A percentile compares a stretch with the other conserved stretches of the same genome.
Conservation (phyloP, 306 rosid genomes). For the Trichosanthes cucumerina region DNA sequence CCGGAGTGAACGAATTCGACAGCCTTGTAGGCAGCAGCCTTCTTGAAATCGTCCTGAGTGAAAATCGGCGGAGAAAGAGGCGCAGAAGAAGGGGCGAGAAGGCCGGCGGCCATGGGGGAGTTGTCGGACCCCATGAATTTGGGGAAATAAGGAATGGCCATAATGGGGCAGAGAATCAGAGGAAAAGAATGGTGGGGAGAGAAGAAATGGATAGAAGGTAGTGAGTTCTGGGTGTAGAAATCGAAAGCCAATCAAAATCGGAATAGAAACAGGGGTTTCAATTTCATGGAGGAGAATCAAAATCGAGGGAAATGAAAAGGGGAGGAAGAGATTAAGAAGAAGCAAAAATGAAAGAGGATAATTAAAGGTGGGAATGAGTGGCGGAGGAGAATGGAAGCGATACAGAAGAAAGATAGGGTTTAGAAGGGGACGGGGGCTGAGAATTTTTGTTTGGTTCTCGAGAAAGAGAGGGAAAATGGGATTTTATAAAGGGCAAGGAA, state of each 20-base stretch:
- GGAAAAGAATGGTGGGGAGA: neutral
- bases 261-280: neutral
- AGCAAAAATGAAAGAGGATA: neutral
- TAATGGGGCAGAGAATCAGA: neutral
- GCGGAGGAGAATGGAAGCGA: neutral
- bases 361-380: neutral
- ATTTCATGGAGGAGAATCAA: neutral
- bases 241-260: neutral
- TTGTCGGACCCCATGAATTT: conserved; percentile 38
- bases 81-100: conserved; percentile 26
- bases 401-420: neutral
- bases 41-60: conserved; percentile 74
- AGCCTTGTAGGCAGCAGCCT: conserved; percentile 81
- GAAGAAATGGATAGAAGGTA: neutral
- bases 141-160: conserved; percentile 49
- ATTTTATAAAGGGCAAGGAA: neutral
- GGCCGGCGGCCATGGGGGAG: conserved; percentile 41
- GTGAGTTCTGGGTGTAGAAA: neutral
- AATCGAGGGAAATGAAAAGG: neutral
- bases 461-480: conserved; percentile 6
- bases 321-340: neutral
- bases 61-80: conserved; percentile 27
- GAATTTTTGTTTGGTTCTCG: neutral
- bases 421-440: neutral
- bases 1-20: conserved; percentile 72